These are phyloP conservation scores for Quercus gilva DNA, from an alignment of 306 rosid genomes.

Conservation along the genomic window DNA sequence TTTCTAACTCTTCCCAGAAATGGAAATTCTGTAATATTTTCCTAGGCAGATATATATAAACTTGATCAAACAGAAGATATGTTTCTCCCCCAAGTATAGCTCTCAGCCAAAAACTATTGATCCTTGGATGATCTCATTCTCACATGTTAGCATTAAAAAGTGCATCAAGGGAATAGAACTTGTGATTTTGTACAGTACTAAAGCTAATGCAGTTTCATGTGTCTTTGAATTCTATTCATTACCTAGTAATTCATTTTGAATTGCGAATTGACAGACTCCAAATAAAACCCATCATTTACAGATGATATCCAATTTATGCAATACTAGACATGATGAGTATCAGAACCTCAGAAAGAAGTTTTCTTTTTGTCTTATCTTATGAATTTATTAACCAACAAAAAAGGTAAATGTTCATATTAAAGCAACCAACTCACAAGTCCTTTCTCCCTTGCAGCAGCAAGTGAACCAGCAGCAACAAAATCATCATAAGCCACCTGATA, in stretches of 20 bases:
- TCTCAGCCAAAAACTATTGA: too few species aligned
- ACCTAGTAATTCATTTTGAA: neutral
- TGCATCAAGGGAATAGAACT: neutral
- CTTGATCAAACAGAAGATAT: neutral
- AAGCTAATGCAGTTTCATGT: neutral
- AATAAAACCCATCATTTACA: neutral
- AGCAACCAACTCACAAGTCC: constrained; percentile 73
- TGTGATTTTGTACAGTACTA: neutral
- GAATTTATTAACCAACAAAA: neutral
- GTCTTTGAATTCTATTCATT: neutral
- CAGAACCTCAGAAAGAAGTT: neutral
- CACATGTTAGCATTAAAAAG: neutral
- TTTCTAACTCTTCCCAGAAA: neutral
- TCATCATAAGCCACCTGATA: constrained; percentile 78
- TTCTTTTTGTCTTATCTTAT: neutral
- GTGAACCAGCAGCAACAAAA: constrained; percentile 85
- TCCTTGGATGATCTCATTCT: neutral
- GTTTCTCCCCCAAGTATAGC: neutral
- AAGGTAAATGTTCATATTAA: constrained; percentile 6
- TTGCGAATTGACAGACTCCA: neutral
- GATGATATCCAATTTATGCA: neutral
- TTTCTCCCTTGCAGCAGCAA: constrained; percentile 88
- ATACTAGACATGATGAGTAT: neutral
- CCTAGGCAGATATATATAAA: neutral
- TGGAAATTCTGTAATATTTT: neutral